Base-by-base conservation (phyloP, 2,329 filamentous ascomycete species). In the Colletotrichum euphorbiae region DNA sequence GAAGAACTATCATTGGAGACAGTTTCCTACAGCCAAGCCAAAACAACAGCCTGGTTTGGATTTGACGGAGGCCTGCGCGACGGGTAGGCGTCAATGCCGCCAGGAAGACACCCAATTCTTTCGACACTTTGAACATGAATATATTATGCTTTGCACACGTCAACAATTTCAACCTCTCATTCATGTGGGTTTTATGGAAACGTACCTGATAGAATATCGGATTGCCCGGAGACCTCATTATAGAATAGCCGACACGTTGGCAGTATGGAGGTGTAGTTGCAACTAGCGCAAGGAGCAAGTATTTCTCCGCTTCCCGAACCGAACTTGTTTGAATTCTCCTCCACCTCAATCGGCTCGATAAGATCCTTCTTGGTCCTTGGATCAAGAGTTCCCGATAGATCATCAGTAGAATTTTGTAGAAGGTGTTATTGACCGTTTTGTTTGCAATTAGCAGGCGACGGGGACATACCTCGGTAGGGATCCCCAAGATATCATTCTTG, bases 161-260 rank as follows among this genome's bases (percentile, higher is more conserved):
- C 33, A 65, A 36, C 6, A 28, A 28, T 28, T 28, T 28, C 6
- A 28, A 28, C 24, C 6, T 2, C 6, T 28, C 24, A 6, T 28
- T 28, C 24, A 6, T 28, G 6, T 28, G 24, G 4, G 4, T 21
- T 5, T 28, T 6, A 28, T 7, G 6, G 24, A 28, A 28, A 31
- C 58, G 40, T 45, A 62, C 57, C 17, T n/a, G 38, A 24, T 62
- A 66, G 48, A 66, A 62, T 15, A 43, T 17, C 4, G 57, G 46
- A 9, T 38, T 28, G 11, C 9, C 19, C 7, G 31, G 9, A n/a
- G 8, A 50, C 3, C 15, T 62, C 48, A 4, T 48, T 5, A 8
- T 48, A 40, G 31, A 66, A 31, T 9, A 38, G 5, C 19, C 42
- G 48, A 19, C 57, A 62, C 21, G 50, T 62, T 6, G 56, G 19